Conservation (phyloP, 2,329 filamentous ascomycete species). For the Raffaelea deltoideospora region DNA sequence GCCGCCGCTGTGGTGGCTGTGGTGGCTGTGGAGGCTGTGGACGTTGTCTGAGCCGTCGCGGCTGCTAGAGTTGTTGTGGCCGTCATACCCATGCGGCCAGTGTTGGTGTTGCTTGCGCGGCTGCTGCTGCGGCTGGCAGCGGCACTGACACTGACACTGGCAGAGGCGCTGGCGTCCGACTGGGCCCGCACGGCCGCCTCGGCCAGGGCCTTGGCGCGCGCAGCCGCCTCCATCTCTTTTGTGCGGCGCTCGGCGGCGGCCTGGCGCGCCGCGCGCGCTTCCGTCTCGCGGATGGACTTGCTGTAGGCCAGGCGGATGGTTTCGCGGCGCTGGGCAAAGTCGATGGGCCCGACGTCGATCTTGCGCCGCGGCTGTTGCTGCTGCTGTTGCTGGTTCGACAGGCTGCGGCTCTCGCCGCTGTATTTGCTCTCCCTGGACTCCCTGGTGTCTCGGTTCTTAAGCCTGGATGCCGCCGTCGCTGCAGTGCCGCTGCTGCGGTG, state of each 20-base stretch:
- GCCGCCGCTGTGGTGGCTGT: background rate
- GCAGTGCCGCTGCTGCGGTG: slow-evolving; percentile 2
- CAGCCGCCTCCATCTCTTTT: slow-evolving; percentile 32
- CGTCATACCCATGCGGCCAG: too few species aligned
- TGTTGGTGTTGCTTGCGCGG: too few species aligned
- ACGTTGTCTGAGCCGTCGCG: background rate
- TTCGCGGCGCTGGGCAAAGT: slow-evolving; percentile 70
- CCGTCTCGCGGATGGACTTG: slow-evolving; percentile 63
- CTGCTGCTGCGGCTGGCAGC: too few species aligned
- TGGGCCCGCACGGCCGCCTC: slow-evolving; percentile 17
- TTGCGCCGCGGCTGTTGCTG: slow-evolving; percentile 29
- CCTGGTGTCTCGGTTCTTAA: too few species aligned
- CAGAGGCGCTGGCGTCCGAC: slow-evolving; percentile 9
- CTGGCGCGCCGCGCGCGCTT: slow-evolving; percentile 41
- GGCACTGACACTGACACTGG: too few species aligned
- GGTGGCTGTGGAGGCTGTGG: background rate
- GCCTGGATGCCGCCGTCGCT: too few species aligned
- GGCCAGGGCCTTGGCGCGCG: slow-evolving; percentile 24
- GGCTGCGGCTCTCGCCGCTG: slow-evolving; percentile 4
- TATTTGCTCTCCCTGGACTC: too few species aligned
- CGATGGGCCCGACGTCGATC: slow-evolving; percentile 56
- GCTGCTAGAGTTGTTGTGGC: background rate
- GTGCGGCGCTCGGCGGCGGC: slow-evolving; percentile 37
- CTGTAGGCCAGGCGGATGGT: slow-evolving; percentile 76
- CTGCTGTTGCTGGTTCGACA: slow-evolving; percentile 17